Conservation (phyloP, 345 rosid species). For the Aegle marmelos region DNA sequence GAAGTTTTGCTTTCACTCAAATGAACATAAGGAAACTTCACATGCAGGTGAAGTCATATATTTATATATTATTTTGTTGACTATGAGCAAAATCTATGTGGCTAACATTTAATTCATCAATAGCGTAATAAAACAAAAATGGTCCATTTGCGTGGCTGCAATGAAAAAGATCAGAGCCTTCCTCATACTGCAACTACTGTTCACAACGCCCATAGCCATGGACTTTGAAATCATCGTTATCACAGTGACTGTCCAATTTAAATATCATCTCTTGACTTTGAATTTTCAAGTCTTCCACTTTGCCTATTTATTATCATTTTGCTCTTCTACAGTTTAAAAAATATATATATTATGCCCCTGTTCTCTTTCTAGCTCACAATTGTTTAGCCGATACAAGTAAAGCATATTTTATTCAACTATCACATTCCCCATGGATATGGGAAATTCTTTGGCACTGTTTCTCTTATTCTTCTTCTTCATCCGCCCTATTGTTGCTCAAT, state of each 20-base stretch:
- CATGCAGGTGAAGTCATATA: not conserved
- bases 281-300: not conserved
- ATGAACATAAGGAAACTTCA: not conserved
- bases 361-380: not conserved
- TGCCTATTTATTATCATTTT: not conserved
- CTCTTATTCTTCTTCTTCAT: slow-evolving; percentile 1
- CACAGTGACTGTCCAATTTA: not conserved
- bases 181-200: not conserved
- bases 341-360: not conserved
- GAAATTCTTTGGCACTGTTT: not conserved
- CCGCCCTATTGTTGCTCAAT: slow-evolving; percentile 9
- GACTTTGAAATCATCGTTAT: not conserved
- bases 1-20: not conserved
- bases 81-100: not conserved
- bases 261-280: not conserved
- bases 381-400: not conserved
- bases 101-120: not conserved
- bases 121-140: not conserved
- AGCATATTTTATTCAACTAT: not conserved
- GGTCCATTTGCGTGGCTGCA: not conserved
- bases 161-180: not conserved
- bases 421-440: not conserved
- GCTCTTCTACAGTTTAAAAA: not conserved
- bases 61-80: too few relatives aligned
- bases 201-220: not conserved